Conservation (phyloP, 345 rosid species). For the Dipteronia dyeriana region DNA sequence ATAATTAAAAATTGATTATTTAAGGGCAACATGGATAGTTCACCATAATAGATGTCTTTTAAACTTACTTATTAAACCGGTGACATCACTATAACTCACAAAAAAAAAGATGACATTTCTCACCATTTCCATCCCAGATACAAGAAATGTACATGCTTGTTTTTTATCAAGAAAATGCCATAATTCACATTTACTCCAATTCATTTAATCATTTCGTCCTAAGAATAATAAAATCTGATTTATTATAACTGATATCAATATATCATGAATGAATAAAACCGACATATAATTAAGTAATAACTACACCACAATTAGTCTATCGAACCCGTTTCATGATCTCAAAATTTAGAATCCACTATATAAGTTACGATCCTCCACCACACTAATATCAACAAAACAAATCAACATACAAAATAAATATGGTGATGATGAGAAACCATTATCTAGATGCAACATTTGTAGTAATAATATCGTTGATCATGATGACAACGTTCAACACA, state of each 20-base stretch:
- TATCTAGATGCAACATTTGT: neutral
- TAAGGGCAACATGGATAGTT: too few species aligned
- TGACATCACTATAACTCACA: too few species aligned
- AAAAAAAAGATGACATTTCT: too few species aligned
- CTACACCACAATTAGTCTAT: neutral
- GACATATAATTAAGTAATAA: neutral
- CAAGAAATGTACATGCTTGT: too few species aligned
- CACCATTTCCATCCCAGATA: too few species aligned
- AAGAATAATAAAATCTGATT: too few species aligned
- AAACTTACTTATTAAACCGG: too few species aligned
- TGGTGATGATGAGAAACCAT: neutral
- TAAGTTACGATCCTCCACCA: neutral
- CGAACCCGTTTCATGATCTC: neutral
- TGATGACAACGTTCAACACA: neutral
- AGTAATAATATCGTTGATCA: neutral
- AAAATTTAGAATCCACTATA: neutral
- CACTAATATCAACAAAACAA: neutral
- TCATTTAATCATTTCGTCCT: too few species aligned
- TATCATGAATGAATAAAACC: neutral
- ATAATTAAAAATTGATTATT: too few species aligned
- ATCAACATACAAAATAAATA: too few species aligned
- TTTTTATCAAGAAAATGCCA: neutral
- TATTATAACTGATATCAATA: neutral
- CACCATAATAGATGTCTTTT: too few species aligned
- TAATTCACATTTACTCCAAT: neutral